These are phyloP conservation scores for Zymoseptoria passerinii DNA, from an alignment of 2,329 filamentous ascomycete species.

Conservation along the genomic window DNA sequence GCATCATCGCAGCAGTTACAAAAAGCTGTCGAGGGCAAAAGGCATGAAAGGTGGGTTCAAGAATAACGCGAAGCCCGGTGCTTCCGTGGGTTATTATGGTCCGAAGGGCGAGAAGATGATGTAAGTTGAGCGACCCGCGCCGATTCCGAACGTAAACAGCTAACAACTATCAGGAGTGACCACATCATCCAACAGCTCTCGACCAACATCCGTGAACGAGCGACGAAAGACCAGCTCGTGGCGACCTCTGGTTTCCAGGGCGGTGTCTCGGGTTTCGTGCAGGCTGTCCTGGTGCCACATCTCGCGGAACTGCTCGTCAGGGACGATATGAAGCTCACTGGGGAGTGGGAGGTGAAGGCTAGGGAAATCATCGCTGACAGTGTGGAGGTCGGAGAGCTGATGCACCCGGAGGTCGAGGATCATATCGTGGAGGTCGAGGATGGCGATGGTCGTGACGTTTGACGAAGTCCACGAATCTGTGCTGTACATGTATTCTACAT, in stretches of 20 bases:
- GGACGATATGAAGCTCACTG: conserved; percentile 27
- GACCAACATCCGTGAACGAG: conserved; percentile 21
- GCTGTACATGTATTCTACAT: not conserved
- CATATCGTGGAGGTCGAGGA: conserved; percentile 12
- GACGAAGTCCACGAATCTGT: not conserved
- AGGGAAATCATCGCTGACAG: conserved; percentile 25
- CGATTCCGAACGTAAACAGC: not conserved
- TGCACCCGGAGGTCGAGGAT: conserved; percentile 26
- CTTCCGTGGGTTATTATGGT: conserved; percentile 30
- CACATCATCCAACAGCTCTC: conserved; percentile 26
- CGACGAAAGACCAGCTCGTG: conserved; percentile 26
- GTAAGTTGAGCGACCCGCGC: conserved; percentile 13
- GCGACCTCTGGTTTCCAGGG: conserved; percentile 25
- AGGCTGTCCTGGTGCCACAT: conserved; percentile 31
- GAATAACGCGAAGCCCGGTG: conserved; percentile 6
- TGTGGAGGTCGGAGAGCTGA: conserved; percentile 26
- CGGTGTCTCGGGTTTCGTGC: conserved; percentile 30
- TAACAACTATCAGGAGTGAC: conserved; percentile 21
- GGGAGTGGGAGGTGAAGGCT: conserved; percentile 14
- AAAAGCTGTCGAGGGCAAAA: conserved; percentile 19
- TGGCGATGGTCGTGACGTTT: not conserved
- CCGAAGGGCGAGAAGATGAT: conserved; percentile 29
- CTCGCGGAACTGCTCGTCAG: conserved; percentile 28
- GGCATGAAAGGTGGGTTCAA: conserved; percentile 12
- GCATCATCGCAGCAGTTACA: conserved; percentile 21